phyloP scores from a whole-genome alignment of 2,329 filamentous ascomycete species.

The Trichoderma arundinaceum region DNA sequence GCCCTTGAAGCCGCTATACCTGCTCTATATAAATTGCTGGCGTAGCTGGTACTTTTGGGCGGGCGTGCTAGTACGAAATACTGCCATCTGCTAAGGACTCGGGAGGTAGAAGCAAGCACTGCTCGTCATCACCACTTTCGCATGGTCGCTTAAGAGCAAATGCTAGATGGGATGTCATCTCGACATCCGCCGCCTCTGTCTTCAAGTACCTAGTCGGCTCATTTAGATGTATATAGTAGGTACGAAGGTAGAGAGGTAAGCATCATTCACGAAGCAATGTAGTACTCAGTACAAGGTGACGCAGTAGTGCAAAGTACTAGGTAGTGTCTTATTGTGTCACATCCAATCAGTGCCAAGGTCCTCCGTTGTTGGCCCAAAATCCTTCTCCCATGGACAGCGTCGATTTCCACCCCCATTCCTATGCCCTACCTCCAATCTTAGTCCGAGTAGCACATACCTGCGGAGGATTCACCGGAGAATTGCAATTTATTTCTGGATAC shows the following conservation, averaged over 20 bases:
- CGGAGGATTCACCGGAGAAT: slow-evolving; percentile 14
- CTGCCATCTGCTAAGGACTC: too few species aligned
- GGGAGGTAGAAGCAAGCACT: too few species aligned
- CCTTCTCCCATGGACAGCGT: too few species aligned
- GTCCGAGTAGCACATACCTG: neutral
- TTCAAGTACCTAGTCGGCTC: too few species aligned
- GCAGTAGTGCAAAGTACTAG: neutral
- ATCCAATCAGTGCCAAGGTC: too few species aligned
- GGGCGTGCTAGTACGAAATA: too few species aligned
- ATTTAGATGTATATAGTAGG: too few species aligned
- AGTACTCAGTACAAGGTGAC: neutral
- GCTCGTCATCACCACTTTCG: too few species aligned
- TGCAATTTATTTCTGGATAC: slow-evolving; percentile 9
- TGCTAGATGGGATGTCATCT: neutral
- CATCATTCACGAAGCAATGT: neutral
- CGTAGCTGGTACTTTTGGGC: neutral
- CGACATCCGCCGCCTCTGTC: neutral
- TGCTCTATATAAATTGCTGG: neutral
- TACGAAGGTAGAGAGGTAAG: too few species aligned
- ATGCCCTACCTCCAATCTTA: neutral
- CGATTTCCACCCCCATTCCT: neutral
- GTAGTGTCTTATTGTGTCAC: slow-evolving; percentile 1
- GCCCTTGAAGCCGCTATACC: neutral
- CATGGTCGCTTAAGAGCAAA: too few species aligned
- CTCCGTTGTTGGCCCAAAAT: neutral